Percentiles rank a stretch among this genome's conserved stretches.
These are phyloP conservation scores for Kodamaea sp. DNA, from an alignment of 1,139 yeast genomes.

Conservation along the genomic window DNA sequence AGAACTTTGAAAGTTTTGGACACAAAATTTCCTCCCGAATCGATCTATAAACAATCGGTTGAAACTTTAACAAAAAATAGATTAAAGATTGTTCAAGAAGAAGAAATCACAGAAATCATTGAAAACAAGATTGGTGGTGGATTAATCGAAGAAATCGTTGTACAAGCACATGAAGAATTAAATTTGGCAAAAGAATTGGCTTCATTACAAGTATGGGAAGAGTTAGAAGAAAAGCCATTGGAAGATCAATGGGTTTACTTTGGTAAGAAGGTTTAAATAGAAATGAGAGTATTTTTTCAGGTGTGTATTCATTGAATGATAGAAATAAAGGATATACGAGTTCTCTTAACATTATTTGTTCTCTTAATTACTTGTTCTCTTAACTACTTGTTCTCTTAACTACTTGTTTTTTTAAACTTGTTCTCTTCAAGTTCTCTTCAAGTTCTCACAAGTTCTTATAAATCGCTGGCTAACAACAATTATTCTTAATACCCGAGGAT, in stretches of 20 bases:
- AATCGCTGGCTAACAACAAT: no score
- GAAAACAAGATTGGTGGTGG: conserved; percentile 80
- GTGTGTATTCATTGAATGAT: conserved; percentile 1
- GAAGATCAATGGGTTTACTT: conserved; percentile 73
- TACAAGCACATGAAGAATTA: conserved; percentile 83
- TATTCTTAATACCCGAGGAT: conserved; percentile 27
- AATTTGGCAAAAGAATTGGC: conserved; percentile 66
- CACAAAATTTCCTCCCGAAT: conserved; percentile 60
- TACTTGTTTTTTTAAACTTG: no score
- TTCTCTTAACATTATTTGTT: no score
- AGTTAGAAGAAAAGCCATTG: conserved; percentile 63
- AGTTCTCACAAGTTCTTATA: no score
- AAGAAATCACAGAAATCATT: conserved; percentile 63
- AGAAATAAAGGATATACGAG: conserved; percentile 1
- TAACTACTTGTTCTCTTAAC: no score
- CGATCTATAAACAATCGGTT: conserved; percentile 74
- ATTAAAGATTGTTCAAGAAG: conserved; percentile 59
- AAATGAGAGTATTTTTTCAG: neutral
- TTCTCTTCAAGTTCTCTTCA: no score
- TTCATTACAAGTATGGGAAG: conserved; percentile 65
- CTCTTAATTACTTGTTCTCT: no score
- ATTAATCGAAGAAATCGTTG: conserved; percentile 73
- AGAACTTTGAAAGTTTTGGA: conserved; percentile 61
- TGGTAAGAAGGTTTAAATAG: conserved; percentile 48
- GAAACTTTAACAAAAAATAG: conserved; percentile 72